Conservation (phyloP, 2,329 filamentous ascomycete genomes). For the Sporothrix protearum region DNA sequence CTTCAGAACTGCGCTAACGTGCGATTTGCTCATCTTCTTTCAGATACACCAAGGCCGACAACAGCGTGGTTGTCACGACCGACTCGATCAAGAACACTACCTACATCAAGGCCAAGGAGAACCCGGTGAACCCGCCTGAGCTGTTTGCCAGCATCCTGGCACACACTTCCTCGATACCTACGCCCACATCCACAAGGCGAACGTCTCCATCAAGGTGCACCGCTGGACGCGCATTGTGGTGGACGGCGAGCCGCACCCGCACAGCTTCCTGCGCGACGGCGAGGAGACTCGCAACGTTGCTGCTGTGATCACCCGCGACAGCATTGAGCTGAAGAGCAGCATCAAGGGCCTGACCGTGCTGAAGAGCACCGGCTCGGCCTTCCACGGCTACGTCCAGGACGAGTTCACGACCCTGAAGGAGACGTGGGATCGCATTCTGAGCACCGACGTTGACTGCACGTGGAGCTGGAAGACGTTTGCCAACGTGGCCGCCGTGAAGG, state of each 20-base stretch:
- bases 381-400: constrained; percentile 90
- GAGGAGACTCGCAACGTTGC: constrained; percentile 82
- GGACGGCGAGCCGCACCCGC: constrained; percentile 86
- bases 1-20: neutral
- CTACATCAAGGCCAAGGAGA: constrained; percentile 91
- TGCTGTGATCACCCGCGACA: constrained; percentile 64
- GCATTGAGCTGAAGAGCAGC: constrained; percentile 71
- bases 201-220: constrained; percentile 78
- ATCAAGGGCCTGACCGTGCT: constrained; percentile 82
- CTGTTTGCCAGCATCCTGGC: constrained; percentile 79
- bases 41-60: constrained; percentile 90
- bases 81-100: constrained; percentile 98
- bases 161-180: constrained; percentile 88
- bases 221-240: constrained; percentile 87
- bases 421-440: constrained; percentile 92
- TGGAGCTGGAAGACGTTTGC: constrained; percentile 82
- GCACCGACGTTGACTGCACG: constrained; percentile 80
- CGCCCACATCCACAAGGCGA: constrained; percentile 78
- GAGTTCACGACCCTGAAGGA: constrained; percentile 89
- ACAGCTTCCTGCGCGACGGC: constrained; percentile 90
- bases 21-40: neutral
- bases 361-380: constrained; percentile 94
- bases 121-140: constrained; percentile 89
- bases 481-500: constrained; percentile 63
- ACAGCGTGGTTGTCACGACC: constrained; percentile 90